A percentile compares a stretch with the other conserved stretches of the same genome.
Conservation (phyloP, 2,329 filamentous ascomycete species). For the Sarocladium brachiariae region DNA sequence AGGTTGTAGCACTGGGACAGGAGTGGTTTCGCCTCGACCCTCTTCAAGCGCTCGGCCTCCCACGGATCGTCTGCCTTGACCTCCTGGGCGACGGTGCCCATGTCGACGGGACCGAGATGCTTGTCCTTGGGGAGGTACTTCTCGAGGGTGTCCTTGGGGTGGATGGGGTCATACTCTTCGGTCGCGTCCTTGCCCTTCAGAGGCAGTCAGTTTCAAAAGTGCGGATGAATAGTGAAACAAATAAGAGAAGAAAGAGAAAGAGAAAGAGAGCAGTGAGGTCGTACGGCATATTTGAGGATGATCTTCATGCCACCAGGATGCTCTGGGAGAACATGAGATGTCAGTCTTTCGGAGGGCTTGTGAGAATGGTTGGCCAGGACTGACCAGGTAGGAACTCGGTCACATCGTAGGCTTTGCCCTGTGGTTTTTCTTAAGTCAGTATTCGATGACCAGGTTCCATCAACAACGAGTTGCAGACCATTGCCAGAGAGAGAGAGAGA, state of each 20-base stretch:
- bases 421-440: constrained; percentile 3
- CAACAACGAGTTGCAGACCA: neutral
- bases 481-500: neutral
- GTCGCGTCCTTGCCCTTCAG: constrained; percentile 81
- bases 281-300: constrained; percentile 85
- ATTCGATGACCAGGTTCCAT: no score
- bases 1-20: constrained; percentile 89
- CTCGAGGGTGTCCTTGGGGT: constrained; percentile 79
- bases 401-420: constrained; percentile 81
- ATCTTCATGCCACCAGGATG: constrained; percentile 87
- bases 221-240: no score
- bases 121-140: constrained; percentile 79
- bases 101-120: constrained; percentile 84
- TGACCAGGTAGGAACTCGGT: constrained; percentile 77
- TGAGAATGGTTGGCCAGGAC: constrained; percentile 14
- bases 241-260: no score
- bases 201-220: constrained; percentile 2
- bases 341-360: neutral
- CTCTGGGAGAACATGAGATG: constrained; percentile 43
- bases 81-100: constrained; percentile 69
- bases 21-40: constrained; percentile 67
- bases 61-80: constrained; percentile 60
- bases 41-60: constrained; percentile 60
- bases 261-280: no score
- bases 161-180: constrained; percentile 83